These are phyloP conservation scores for Yamadazyma friedrichii DNA, from an alignment of 1,139 yeast genomes.

Conservation along the genomic window DNA sequence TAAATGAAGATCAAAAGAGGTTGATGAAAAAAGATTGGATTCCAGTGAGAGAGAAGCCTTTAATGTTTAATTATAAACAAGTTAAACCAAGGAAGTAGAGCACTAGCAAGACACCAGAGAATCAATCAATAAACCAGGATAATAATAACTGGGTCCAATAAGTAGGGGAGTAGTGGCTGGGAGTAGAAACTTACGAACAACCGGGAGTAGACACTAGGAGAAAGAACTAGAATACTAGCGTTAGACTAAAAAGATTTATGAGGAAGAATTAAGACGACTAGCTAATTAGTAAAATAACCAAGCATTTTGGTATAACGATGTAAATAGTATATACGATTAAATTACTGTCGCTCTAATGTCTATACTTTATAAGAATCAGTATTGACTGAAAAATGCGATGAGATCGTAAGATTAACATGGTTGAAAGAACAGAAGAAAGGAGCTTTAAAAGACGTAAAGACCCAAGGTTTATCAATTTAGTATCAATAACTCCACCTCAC, in stretches of 20 bases:
- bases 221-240: too few relatives aligned
- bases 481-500: constrained; percentile 39
- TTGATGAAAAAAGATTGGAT: constrained; percentile 64
- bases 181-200: too few relatives aligned
- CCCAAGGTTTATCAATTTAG: constrained; percentile 24
- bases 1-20: constrained; percentile 43
- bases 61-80: constrained; percentile 26
- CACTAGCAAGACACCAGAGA: too few relatives aligned
- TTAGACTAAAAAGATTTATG: too few relatives aligned
- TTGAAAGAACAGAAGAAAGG: constrained; percentile 2
- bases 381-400: constrained; percentile 2
- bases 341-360: not conserved
- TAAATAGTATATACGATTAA: constrained; percentile 4
- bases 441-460: constrained; percentile 15
- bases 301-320: constrained; percentile 2
- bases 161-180: too few relatives aligned
- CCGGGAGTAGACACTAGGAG: not conserved
- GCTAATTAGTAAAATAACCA: too few relatives aligned
- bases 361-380: not conserved
- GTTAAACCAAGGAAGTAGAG: constrained; percentile 18
- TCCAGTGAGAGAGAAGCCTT: constrained; percentile 46
- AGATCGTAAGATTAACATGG: constrained; percentile 1
- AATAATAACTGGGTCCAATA: too few relatives aligned
- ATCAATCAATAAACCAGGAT: too few relatives aligned
- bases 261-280: too few relatives aligned